Percentiles rank a stretch among this genome's conserved stretches.
Evolutionary conservation across 1,284 basidiomycete genomes (phyloP).

Genomic region (Salmacisia buchloeana): DNA sequence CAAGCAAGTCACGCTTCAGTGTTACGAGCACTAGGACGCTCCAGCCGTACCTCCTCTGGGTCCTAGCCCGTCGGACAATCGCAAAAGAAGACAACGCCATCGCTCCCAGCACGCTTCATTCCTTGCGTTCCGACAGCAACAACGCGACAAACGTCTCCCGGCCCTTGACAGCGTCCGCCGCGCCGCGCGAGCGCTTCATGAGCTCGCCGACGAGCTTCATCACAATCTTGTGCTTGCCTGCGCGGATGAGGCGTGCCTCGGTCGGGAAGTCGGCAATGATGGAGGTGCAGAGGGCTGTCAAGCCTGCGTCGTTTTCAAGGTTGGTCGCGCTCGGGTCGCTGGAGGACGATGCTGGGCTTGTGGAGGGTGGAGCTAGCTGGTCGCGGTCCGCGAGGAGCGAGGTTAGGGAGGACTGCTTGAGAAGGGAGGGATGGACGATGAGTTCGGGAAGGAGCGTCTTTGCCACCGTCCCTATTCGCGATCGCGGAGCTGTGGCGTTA

Average conservation of each 20-base stretch:
- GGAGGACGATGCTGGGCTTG: neutral
- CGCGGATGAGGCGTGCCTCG: slow-evolving; percentile 65
- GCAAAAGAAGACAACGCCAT: too few species aligned
- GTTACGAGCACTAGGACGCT: too few species aligned
- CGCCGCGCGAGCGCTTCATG: slow-evolving; percentile 76
- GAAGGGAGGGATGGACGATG: slow-evolving; percentile 14
- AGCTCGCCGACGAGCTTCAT: slow-evolving; percentile 83
- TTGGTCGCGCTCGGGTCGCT: too few species aligned
- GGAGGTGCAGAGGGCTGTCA: slow-evolving; percentile 57
- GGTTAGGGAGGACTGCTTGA: neutral
- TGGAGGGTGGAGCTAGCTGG: slow-evolving; percentile 13
- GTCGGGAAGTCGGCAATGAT: slow-evolving; percentile 66
- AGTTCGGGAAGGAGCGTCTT: slow-evolving; percentile 40
- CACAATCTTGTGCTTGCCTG: slow-evolving; percentile 73
- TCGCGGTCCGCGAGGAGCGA: slow-evolving; percentile 18
- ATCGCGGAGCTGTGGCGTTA: neutral
- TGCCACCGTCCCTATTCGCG: slow-evolving; percentile 38
- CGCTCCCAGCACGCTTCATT: neutral
- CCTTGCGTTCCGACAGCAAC: neutral
- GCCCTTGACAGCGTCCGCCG: slow-evolving; percentile 59
- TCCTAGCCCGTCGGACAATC: too few species aligned
- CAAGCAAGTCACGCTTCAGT: too few species aligned
- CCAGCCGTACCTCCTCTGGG: too few species aligned
- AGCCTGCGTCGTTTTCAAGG: slow-evolving; percentile 13
- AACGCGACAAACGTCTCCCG: neutral